These are phyloP conservation scores for Trypanosomatidae sp. DNA, from an alignment of 208 protist species.

Conservation along the genomic window DNA sequence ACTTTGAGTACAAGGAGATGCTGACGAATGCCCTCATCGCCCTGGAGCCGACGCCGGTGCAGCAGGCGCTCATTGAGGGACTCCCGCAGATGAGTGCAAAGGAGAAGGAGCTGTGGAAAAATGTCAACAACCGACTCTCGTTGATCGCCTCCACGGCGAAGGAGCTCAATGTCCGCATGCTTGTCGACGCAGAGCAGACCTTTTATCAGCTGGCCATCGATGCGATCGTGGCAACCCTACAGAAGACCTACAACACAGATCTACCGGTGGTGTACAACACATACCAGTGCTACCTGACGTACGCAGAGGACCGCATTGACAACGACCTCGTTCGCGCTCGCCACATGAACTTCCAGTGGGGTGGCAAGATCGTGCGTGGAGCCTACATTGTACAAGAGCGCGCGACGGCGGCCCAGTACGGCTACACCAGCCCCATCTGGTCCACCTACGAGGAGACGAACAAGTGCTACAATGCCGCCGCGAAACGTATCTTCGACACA, in stretches of 20 bases:
- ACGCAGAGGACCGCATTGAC: slow-evolving; percentile 79
- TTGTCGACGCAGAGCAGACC: slow-evolving; percentile 97
- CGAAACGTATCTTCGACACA: slow-evolving; percentile 66
- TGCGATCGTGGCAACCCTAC: slow-evolving; percentile 81
- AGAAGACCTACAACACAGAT: slow-evolving; percentile 91
- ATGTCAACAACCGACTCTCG: slow-evolving; percentile 61
- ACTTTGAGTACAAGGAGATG: slow-evolving; percentile 87
- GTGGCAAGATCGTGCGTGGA: slow-evolving; percentile 96
- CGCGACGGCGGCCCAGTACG: slow-evolving; percentile 65
- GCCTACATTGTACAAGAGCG: slow-evolving; percentile 95
- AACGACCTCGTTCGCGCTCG: slow-evolving; percentile 88
- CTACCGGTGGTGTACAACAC: slow-evolving; percentile 96
- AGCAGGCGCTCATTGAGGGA: slow-evolving; percentile 54
- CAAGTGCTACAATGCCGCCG: slow-evolving; percentile 81
- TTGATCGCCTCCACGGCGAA: slow-evolving; percentile 73
- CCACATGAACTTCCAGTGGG: slow-evolving; percentile 88
- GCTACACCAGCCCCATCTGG: slow-evolving; percentile 90
- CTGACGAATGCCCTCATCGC: slow-evolving; percentile 76
- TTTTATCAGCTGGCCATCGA: slow-evolving; percentile 97
- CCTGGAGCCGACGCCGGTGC: slow-evolving; percentile 48
- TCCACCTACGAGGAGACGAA: slow-evolving; percentile 92
- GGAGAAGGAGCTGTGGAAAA: slow-evolving; percentile 80
- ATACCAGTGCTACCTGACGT: slow-evolving; percentile 97
- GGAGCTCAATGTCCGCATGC: slow-evolving; percentile 73
- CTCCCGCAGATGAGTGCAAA: slow-evolving; percentile 68